Percentiles rank a stretch among this genome's conserved stretches.
Evolutionary conservation across 2,329 filamentous ascomycete genomes (phyloP).

Genomic region (Rutstroemia sp.): DNA sequence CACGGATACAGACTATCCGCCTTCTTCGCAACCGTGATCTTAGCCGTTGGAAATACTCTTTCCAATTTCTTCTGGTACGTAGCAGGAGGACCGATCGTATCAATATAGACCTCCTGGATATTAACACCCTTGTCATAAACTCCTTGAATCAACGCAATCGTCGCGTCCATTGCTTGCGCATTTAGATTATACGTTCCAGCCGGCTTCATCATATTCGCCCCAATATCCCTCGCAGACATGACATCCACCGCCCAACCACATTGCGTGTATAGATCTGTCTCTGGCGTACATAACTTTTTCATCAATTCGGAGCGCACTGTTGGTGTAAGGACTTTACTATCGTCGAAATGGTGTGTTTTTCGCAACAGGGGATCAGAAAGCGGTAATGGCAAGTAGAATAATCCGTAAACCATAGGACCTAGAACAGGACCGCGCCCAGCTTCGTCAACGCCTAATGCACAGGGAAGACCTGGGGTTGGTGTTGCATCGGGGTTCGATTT

Average conservation of each 20-base stretch:
- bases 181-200: slow-evolving; percentile 76
- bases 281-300: slow-evolving; percentile 60
- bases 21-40: slow-evolving; percentile 78
- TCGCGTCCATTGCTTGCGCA: slow-evolving; percentile 90
- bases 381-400: slow-evolving; percentile 68
- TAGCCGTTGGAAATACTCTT: slow-evolving; percentile 70
- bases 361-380: slow-evolving; percentile 68
- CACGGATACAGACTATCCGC: slow-evolving; percentile 88
- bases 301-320: slow-evolving; percentile 67
- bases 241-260: slow-evolving; percentile 81
- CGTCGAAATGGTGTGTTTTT: slow-evolving; percentile 78
- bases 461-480: slow-evolving; percentile 44
- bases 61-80: slow-evolving; percentile 81
- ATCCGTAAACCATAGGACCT: slow-evolving; percentile 67
- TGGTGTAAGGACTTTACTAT: slow-evolving; percentile 86
- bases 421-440: slow-evolving; percentile 91
- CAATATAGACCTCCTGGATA: slow-evolving; percentile 84
- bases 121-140: slow-evolving; percentile 75
- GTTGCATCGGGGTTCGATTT: slow-evolving; percentile 12
- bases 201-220: slow-evolving; percentile 31
- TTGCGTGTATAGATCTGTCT: slow-evolving; percentile 47
- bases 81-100: slow-evolving; percentile 80
- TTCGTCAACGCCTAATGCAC: slow-evolving; percentile 85
- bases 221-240: slow-evolving; percentile 58
- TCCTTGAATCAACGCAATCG: slow-evolving; percentile 69